Percentiles rank a stretch among this genome's conserved stretches.
Conservation (phyloP, 1,284 basidiomycete genomes). For the Ceratobasidium sp. region DNA sequence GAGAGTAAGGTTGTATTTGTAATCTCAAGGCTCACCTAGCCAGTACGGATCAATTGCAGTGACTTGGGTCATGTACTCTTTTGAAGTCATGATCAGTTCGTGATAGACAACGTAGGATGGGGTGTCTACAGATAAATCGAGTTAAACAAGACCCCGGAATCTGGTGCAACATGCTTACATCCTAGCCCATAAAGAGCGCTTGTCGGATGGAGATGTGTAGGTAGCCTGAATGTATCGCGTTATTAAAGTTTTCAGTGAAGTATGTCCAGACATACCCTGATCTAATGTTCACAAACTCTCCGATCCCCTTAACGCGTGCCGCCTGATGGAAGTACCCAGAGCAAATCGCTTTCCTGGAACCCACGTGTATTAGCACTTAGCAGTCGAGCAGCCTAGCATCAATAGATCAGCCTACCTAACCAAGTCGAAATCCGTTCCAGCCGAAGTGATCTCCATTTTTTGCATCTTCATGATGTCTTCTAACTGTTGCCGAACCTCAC, state of each 20-base stretch:
- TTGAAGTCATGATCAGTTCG: conserved; percentile 93
- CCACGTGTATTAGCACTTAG: conserved; percentile 26
- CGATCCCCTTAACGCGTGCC: conserved; percentile 96
- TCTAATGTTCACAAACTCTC: conserved; percentile 97
- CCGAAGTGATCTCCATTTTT: conserved; percentile 91
- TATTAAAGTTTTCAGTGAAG: background rate
- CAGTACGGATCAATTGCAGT: conserved; percentile 96
- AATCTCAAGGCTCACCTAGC: conserved; percentile 73
- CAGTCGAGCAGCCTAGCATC: background rate
- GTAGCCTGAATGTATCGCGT: conserved; percentile 59
- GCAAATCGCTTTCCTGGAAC: conserved; percentile 90
- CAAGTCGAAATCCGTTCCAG: conserved; percentile 95
- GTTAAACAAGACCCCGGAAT: conserved; percentile 47
- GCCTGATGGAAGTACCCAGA: conserved; percentile 99
- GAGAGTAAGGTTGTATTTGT: too few relatives aligned
- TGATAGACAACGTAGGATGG: conserved; percentile 98
- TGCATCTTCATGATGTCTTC: conserved; percentile 99
- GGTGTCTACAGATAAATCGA: conserved; percentile 71
- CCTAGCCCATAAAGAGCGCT: conserved; percentile 96
- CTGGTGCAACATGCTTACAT: conserved; percentile 69
- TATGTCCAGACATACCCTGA: conserved; percentile 72
- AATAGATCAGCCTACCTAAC: conserved; percentile 71
- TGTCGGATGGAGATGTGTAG: conserved; percentile 95
- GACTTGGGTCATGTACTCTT: conserved; percentile 97
- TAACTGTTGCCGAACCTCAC: conserved; percentile 95